These are phyloP conservation scores for Mollisiaceae sp. DNA, from an alignment of 2,329 filamentous ascomycete species.

Conservation along the genomic window DNA sequence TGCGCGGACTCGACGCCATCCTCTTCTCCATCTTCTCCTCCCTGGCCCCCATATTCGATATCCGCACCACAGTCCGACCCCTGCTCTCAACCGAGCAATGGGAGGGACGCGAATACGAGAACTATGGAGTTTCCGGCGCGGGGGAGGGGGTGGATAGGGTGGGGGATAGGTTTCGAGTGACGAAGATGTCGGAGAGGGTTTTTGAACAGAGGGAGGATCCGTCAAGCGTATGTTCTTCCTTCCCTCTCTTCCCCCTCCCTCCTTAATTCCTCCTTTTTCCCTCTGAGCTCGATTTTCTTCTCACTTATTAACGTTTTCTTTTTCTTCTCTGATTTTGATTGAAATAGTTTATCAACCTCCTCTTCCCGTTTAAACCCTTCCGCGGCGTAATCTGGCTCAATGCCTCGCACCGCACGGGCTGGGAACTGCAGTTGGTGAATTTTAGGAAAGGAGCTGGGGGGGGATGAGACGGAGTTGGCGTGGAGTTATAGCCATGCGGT, in stretches of 20 bases:
- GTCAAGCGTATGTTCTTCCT: constrained; percentile 7
- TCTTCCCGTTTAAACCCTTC: constrained; percentile 6
- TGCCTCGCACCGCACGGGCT: constrained; percentile 14
- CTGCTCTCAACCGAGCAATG: constrained; percentile 32
- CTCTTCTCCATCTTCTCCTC: constrained; percentile 46
- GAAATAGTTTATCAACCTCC: not conserved
- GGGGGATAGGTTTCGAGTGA: constrained; percentile 2
- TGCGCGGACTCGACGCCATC: constrained; percentile 54
- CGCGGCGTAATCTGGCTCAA: constrained; percentile 25
- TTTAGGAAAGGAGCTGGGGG: constrained; percentile 15
- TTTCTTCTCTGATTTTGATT: not conserved
- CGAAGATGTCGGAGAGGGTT: constrained; percentile 3
- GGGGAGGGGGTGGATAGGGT: constrained; percentile 1
- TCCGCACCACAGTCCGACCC: constrained; percentile 42
- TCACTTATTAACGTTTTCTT: not conserved
- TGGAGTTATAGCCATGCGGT: constrained; percentile 29
- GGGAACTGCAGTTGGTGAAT: constrained; percentile 27
- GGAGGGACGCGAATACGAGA: constrained; percentile 15
- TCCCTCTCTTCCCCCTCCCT: not conserved
- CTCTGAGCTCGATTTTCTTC: not conserved
- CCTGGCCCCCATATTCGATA: constrained; percentile 44
- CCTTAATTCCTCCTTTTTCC: not conserved
- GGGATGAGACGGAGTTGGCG: constrained; percentile 18
- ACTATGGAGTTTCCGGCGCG: not conserved
- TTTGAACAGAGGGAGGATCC: constrained; percentile 19